Evolutionary conservation across 257 asterid genomes (phyloP).

Genomic region (Przewalskia tangutica): DNA sequence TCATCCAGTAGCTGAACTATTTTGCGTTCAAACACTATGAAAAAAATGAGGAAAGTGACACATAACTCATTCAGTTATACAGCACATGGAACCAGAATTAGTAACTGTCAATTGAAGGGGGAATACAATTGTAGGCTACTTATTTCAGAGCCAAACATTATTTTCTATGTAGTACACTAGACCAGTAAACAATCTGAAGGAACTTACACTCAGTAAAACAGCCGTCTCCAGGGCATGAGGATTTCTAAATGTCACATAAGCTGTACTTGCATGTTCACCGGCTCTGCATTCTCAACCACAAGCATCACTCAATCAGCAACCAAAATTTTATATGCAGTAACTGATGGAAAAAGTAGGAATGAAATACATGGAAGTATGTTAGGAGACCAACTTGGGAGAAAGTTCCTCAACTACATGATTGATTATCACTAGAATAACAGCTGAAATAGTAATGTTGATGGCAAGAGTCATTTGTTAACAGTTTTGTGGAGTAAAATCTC

Average conservation of each 20-base stretch:
- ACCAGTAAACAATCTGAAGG: conserved; percentile 3
- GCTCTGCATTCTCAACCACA: conserved; percentile 45
- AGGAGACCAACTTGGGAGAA: not conserved
- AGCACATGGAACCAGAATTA: not conserved
- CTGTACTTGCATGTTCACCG: conserved; percentile 71
- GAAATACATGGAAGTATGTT: not conserved
- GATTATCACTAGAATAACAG: not conserved
- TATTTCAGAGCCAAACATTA: not conserved
- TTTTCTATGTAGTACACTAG: not conserved
- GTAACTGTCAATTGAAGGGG: not conserved
- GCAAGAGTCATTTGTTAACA: no score
- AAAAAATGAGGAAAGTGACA: not conserved
- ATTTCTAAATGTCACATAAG: conserved; percentile 80
- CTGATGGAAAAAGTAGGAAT: not conserved
- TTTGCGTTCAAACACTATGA: not conserved
- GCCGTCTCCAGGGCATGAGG: conserved; percentile 93
- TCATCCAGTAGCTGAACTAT: not conserved
- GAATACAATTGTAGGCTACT: not conserved
- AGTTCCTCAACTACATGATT: not conserved
- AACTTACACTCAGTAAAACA: conserved; percentile 86
- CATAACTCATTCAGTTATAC: not conserved
- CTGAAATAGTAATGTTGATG: not conserved
- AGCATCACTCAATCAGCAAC: conserved; percentile 2
- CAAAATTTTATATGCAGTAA: not conserved
- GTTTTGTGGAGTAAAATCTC: no score